Base-by-base conservation (phyloP, 352 stramenopile genomes). In the Halophytophthora batemanensis region DNA sequence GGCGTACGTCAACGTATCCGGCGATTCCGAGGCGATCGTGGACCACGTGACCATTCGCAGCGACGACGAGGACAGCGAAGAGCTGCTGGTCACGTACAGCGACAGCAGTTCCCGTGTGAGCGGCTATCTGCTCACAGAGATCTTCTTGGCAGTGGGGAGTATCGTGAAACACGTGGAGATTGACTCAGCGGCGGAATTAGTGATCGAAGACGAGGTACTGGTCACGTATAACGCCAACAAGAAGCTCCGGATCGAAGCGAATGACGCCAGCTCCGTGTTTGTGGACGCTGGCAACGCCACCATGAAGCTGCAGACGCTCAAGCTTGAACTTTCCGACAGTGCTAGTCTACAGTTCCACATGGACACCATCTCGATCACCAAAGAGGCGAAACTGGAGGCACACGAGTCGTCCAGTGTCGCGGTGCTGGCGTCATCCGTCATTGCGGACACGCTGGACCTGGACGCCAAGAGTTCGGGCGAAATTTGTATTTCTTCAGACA, bases 51-150 rank as follows among this genome's bases (percentile, higher is more conserved):
- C 2, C 8, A 21, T 56, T 15, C 7, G 28, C 35, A 43, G 11
- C 18, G 22, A 49, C n/a, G 39, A 37, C 19, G 21, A 42, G 29
- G 29, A 35, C n/a, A n/a, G n/a, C 21, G 58, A 65, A 21, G 25
- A 39, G 28, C n/a, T 42, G 33, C 43, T 74, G 22, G 52, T 62
- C 40, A 58, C 71, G 14, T 39, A 37, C 33, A 46, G 66, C 8
- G 47, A 48, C 22, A 71, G 43, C 5, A 41, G 54, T 3, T 44
- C 50, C 18, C 46, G 38, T 1, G 59, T 59, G 11, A 63, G 37
- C 18, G 63, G 63, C 6, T 68, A 71, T 35, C 25, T 71, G 29
- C 51, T 74, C 33, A 74, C 61, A 0, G 65, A 74, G 45, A 56
- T 74, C 23, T 49, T 61, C 36, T 36, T 74, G 35, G 41, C 56